Evolutionary conservation across 2,329 filamentous ascomycete species (phyloP), one percentile per base, ranked within the genome.

Genomic region (Alternaria sp.): DNA sequence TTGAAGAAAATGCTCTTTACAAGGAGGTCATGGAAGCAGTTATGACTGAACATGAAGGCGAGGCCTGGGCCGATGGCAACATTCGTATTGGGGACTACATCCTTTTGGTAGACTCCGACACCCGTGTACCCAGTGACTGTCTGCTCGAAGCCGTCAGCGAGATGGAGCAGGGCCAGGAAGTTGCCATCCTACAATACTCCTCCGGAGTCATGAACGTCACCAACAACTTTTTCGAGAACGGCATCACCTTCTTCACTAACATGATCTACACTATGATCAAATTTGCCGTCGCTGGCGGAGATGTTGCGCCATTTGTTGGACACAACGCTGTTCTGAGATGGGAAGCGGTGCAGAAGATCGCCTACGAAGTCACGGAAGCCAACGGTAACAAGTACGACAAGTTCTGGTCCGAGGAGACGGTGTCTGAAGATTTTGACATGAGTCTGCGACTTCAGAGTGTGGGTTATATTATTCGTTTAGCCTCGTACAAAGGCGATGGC

Each of bases 61-160:
- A 90, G 28, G 92, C 70, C 9, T 78, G 90, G 90, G 92, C 92
- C 18, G 92, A 93, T 74, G 93, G 92, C 63, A 93, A 95, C 78
- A 90, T 97, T 68, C 91, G 92, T 53, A 83, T 96, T 22, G 93
- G 93, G 57, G 92, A 96, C 79, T 94, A 93, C 78, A 92, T 94
- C 61, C 82, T 92, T 32, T 81, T 94, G 61, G 91, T 77, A n/a
- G 75, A 78, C 43, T 74, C 72, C 3, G 72, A 74, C 32, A 72
- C 70, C 12, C 74, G 74, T 57, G 74, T 78, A 9, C 92, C 92
- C 1, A 81, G 85, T 40, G 92, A 94, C 77, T 94, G 92, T 72
- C 83, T 94, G 62, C 83, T 94, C 6, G 91, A 94, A 71, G 90
- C 90, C 43, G 90, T 92, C 48, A 92, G 89, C 51, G 92, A 94